A percentile compares a stretch with the other conserved stretches of the same genome.
Evolutionary conservation across 176 grass and related monocot species (phyloP).

Genomic region (Musa schizocarpa): DNA sequence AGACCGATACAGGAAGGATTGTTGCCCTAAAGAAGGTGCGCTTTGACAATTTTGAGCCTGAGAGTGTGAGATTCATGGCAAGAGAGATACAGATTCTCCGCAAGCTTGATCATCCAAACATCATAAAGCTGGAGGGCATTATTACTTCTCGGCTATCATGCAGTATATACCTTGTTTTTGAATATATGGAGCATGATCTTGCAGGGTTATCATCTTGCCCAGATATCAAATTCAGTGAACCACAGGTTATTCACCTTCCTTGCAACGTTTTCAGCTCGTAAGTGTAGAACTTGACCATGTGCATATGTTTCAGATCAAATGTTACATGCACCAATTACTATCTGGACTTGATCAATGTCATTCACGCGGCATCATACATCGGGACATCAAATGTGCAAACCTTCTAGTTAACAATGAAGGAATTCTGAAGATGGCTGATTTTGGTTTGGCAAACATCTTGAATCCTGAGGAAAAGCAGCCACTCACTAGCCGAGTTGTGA

Average conservation of each 20-base stretch:
- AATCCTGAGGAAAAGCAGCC: neutral
- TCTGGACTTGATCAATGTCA: too few species aligned
- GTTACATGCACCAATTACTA: too few species aligned
- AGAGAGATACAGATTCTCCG: neutral
- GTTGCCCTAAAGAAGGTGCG: slow-evolving; percentile 22
- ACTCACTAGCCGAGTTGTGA: slow-evolving; percentile 69
- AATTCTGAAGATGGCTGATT: too few species aligned
- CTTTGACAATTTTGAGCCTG: slow-evolving; percentile 17
- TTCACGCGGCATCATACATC: slow-evolving; percentile 43
- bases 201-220: slow-evolving; percentile 13
- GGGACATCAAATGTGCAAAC: slow-evolving; percentile 86
- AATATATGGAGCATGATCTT: slow-evolving; percentile 45
- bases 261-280: too few species aligned
- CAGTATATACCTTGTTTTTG: neutral
- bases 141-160: slow-evolving; percentile 35
- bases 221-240: too few species aligned
- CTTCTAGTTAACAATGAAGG: slow-evolving; percentile 45
- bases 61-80: slow-evolving; percentile 35
- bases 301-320: neutral
- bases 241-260: too few species aligned
- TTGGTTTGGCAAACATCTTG: slow-evolving; percentile 26
- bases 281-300: neutral
- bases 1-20: slow-evolving; percentile 26
- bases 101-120: too few species aligned
- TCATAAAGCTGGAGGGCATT: slow-evolving; percentile 16